These are phyloP conservation scores for Emmonsia crescens DNA, from an alignment of 2,329 filamentous ascomycete species.

Conservation along the genomic window DNA sequence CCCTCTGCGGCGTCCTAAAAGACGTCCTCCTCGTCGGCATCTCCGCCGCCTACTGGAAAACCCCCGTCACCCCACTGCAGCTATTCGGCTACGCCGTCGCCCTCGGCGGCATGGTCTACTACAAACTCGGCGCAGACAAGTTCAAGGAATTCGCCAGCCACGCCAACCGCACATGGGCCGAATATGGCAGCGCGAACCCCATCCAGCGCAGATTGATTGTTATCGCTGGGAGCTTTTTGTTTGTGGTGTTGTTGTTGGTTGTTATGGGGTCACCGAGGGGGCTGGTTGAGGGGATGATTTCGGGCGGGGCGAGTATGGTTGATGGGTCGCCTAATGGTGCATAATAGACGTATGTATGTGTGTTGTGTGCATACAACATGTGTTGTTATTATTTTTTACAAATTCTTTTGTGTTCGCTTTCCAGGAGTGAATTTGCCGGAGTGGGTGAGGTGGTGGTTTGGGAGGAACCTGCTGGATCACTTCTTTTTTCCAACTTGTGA, in stretches of 20 bases:
- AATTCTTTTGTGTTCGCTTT: too few relatives aligned
- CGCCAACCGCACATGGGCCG: slow-evolving; percentile 67
- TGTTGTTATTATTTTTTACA: background rate
- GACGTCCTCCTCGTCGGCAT: slow-evolving; percentile 71
- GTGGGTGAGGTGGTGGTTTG: too few relatives aligned
- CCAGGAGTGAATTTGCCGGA: too few relatives aligned
- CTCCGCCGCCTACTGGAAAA: slow-evolving; percentile 69
- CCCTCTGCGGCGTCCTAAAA: slow-evolving; percentile 76
- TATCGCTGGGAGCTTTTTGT: slow-evolving; percentile 30
- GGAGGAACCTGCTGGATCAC: too few relatives aligned
- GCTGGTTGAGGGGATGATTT: slow-evolving; percentile 11
- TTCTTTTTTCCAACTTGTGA: too few relatives aligned
- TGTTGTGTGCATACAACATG: background rate
- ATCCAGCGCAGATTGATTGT: slow-evolving; percentile 67
- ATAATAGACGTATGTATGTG: background rate
- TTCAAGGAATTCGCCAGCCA: slow-evolving; percentile 68
- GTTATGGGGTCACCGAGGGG: slow-evolving; percentile 7
- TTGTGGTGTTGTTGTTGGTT: slow-evolving; percentile 10
- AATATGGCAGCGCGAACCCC: slow-evolving; percentile 69
- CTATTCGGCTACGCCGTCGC: slow-evolving; percentile 69
- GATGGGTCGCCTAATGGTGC: background rate
- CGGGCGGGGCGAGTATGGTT: slow-evolving; percentile 1
- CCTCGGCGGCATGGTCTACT: slow-evolving; percentile 53
- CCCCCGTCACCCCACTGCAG: slow-evolving; percentile 59
- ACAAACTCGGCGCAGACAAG: slow-evolving; percentile 64